Evolutionary conservation across 345 rosid species (phyloP), one percentile per base, ranked within the genome.

Genomic region (Gossypium thurberi): DNA sequence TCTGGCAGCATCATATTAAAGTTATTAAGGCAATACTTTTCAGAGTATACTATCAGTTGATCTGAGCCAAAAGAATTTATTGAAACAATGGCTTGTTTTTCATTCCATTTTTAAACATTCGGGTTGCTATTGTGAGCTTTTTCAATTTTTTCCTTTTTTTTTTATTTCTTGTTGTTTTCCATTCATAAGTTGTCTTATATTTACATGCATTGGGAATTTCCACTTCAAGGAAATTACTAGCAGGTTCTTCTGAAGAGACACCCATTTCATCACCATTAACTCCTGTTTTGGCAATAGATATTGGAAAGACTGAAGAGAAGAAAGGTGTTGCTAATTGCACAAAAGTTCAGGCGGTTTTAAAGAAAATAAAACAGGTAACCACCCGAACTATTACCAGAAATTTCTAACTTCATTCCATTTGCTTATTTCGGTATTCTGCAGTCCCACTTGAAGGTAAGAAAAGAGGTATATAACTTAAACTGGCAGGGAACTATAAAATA

Each of bases 281-380:
- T 70, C 90, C 97, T 57, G 80, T 76, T 65, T 79, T 90, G 78
- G 76, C 85, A 53, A 61, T 85, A 61, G 75, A 73, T 63, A 81
- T 82, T 77, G 93, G 96, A 66, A 84, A 87, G 74, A 72, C 80
- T 78, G 91, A 88, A 70, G 89, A 85, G 72, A 87, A 89, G 76
- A 90, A 86, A 81, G 83, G 79, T 75, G 77, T 75, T 44, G 58
- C 86, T 37, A 95, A 87, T 86, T 87, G 89, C 56, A 48, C 84
- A 26, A 84, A 78, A 72, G 99, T 95, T 78, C 97, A 92, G 76
- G 99, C 93, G 58, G 84, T 91, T 56, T 74, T 91, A 13, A 95
- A 91, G 87, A 92, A 91, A 78, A 92, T 92, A 76, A 92, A 92
- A 75, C 96, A 89, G 96, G 97, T 91, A 48, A 15, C 7, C 26